These are phyloP conservation scores for Hysterium pulicare DNA, from an alignment of 2,329 filamentous ascomycete species.

Conservation along the genomic window DNA sequence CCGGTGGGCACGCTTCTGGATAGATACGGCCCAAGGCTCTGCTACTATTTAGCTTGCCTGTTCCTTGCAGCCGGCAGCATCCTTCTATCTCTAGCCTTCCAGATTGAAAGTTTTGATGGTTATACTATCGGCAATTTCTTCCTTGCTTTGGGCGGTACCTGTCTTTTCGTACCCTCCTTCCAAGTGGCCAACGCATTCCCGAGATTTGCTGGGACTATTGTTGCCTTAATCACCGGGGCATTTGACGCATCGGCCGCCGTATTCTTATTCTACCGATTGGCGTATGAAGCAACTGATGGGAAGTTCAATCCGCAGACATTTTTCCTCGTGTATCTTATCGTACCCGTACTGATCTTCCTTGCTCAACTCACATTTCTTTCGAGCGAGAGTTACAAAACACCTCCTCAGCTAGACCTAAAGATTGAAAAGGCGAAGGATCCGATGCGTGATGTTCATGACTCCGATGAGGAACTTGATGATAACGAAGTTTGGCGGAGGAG, in stretches of 20 bases:
- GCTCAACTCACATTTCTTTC: conserved; percentile 72
- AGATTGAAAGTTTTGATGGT: conserved; percentile 34
- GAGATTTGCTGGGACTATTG: conserved; percentile 69
- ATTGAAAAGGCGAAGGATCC: conserved; percentile 28
- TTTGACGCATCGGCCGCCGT: conserved; percentile 80
- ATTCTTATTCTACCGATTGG: conserved; percentile 69
- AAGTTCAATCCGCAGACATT: conserved; percentile 63
- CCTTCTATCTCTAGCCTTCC: conserved; percentile 36
- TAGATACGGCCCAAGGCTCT: conserved; percentile 34
- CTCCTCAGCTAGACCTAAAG: conserved; percentile 34
- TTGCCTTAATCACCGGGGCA: conserved; percentile 75
- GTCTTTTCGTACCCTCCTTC: conserved; percentile 79
- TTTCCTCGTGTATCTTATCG: conserved; percentile 68
- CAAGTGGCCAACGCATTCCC: conserved; percentile 84
- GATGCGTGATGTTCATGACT: conserved; percentile 47
- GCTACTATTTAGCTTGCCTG: conserved; percentile 29
- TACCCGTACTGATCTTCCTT: conserved; percentile 64
- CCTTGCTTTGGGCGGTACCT: conserved; percentile 74
- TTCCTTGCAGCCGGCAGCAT: conserved; percentile 32
- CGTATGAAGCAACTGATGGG: conserved; percentile 59
- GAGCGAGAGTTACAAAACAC: conserved; percentile 72
- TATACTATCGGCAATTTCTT: conserved; percentile 72
- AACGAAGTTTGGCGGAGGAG: conserved; percentile 44
- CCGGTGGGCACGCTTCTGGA: conserved; percentile 36
- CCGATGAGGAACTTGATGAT: conserved; percentile 54